Base-by-base conservation (phyloP, 2,329 filamentous ascomycete species). In the Penicillium frequentans region DNA sequence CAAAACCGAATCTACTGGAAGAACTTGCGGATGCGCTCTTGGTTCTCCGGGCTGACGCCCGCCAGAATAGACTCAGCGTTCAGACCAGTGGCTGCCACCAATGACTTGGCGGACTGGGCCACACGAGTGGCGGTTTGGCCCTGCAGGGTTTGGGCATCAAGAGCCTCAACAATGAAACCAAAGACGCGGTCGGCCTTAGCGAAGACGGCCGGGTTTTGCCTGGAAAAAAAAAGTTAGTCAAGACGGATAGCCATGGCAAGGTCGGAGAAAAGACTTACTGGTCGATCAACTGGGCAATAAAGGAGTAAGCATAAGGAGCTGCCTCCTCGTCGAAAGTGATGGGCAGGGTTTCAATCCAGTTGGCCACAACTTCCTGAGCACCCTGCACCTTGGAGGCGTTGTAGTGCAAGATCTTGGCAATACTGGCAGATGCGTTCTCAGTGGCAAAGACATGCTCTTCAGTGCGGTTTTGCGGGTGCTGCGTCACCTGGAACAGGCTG, bases 361-460 rank as follows among this genome's bases (percentile, higher is more conserved):
- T 88, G n/a, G 82, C 79, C 43, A 91, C 86, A 26, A 97, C 83
- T 37, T 89, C 84, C 69, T 95, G 88, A 49, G 85, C 81, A 68
- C 96, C 91, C 53, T 81, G 81, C 19, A 99, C 87, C 71, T 90
- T 90, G 64, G 82, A 82, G 24, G 86, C 80, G 75, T 96, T 97
- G 79, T 88, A 97, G 73, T 96, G 92, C 63, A 99, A 81, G 52
- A 99, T 93, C 83, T 99, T 99, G 35, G 95, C 95, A 69, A 99
- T 95, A 64, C 91, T 92, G 43, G 95, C 93, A 66, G 91, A 97
- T 7, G 93, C 93, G 71, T 99, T 99, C 78, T 99, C 95, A 1
- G 95, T 98, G 2, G 95, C 95, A 72, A 96, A 99, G 2, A 96
- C 89, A 68, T 98, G 93, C 67, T 98, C 95, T 62, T 98, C 95